Conservation (phyloP, 2,329 filamentous ascomycete genomes). For the Ambrosiella beaveri region DNA sequence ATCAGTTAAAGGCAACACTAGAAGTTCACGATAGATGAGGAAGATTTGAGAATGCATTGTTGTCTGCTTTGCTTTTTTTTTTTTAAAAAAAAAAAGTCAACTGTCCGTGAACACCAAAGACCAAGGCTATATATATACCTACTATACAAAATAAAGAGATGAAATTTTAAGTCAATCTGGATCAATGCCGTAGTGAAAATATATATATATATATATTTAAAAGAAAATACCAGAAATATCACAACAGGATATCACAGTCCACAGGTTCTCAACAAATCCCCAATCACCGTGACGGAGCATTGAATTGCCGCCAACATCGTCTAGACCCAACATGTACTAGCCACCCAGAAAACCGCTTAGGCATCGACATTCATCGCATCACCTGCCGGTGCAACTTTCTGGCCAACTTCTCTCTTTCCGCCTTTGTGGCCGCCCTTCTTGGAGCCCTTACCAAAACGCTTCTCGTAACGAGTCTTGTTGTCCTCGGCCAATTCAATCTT, state of each 20-base stretch:
- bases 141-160: not conserved
- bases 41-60: not conserved
- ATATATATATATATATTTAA: not conserved
- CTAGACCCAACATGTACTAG: not conserved
- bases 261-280: too few relatives aligned
- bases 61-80: not conserved
- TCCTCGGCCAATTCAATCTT: slow-evolving; percentile 92
- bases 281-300: not conserved
- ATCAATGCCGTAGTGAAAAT: not conserved
- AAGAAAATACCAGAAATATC: not conserved
- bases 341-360: not conserved
- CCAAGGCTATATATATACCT: not conserved
- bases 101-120: not conserved
- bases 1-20: not conserved
- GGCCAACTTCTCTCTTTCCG: slow-evolving; percentile 11
- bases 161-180: not conserved
- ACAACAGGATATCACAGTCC: too few relatives aligned
- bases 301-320: not conserved
- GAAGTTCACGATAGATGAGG: not conserved
- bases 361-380: slow-evolving; percentile 24
- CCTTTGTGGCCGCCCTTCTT: slow-evolving; percentile 21
- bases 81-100: not conserved
- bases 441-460: slow-evolving; percentile 68
- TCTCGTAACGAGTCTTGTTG: slow-evolving; percentile 74
- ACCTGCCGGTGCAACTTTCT: slow-evolving; percentile 22